A percentile compares a stretch with the other conserved stretches of the same genome.
These are phyloP conservation scores for Rhizopogon hawkerae DNA, from an alignment of 1,284 basidiomycete species.

Conservation along the genomic window DNA sequence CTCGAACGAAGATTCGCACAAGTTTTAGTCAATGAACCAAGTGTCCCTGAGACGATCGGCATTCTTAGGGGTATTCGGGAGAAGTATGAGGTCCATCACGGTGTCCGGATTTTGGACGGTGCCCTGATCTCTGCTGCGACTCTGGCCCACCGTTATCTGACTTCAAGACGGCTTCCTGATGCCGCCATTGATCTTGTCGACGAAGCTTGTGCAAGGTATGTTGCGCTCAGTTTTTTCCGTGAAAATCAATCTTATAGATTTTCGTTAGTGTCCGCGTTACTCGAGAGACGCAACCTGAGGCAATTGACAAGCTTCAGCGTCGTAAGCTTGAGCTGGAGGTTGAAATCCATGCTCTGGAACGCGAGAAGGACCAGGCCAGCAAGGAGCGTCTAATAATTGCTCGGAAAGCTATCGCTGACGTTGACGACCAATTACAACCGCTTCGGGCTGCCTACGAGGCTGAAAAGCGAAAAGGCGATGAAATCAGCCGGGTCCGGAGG, in stretches of 20 bases:
- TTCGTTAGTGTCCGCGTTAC: slow-evolving; percentile 73
- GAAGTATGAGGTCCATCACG: slow-evolving; percentile 80
- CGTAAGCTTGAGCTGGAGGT: slow-evolving; percentile 90
- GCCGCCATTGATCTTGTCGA: slow-evolving; percentile 91
- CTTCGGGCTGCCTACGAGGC: slow-evolving; percentile 85
- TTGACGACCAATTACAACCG: slow-evolving; percentile 88
- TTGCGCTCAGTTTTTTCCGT: slow-evolving; percentile 2
- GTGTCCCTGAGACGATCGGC: slow-evolving; percentile 84
- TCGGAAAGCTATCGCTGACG: slow-evolving; percentile 73
- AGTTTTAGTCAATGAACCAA: slow-evolving; percentile 89
- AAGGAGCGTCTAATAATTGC: slow-evolving; percentile 80
- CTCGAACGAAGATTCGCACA: slow-evolving; percentile 94
- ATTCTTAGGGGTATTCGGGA: slow-evolving; percentile 84
- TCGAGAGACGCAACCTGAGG: slow-evolving; percentile 91
- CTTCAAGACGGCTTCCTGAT: slow-evolving; percentile 78
- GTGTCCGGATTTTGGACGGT: slow-evolving; percentile 84
- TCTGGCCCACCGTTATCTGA: slow-evolving; percentile 91
- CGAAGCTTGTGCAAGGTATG: slow-evolving; percentile 82
- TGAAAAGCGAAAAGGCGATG: slow-evolving; percentile 81
- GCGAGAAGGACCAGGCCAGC: slow-evolving; percentile 87
- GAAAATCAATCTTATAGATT: slow-evolving; percentile 14
- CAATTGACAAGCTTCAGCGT: slow-evolving; percentile 90
- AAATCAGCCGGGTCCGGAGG: slow-evolving; percentile 73
- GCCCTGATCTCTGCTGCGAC: slow-evolving; percentile 88
- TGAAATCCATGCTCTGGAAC: slow-evolving; percentile 91